Conservation (phyloP, 2,329 filamentous ascomycete genomes). For the Leptographium lundbergii region DNA sequence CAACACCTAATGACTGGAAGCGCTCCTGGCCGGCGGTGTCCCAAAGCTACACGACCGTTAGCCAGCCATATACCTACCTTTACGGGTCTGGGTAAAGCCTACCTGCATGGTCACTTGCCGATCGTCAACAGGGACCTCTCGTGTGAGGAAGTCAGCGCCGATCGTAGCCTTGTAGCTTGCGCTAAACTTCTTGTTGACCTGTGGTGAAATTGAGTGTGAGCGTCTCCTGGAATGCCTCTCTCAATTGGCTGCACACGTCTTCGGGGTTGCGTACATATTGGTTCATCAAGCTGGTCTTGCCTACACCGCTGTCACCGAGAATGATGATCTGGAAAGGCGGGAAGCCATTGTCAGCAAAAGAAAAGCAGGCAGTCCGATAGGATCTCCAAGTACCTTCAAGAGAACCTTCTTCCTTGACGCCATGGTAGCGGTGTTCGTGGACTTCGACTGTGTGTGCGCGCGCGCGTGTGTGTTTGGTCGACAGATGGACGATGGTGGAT, state of each 20-base stretch:
- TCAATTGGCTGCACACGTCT: background rate
- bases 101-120: constrained; percentile 91
- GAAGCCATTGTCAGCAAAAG: constrained; percentile 1
- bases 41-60: constrained; percentile 58
- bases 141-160: constrained; percentile 94
- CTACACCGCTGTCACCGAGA: constrained; percentile 94
- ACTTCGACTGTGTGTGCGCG: background rate
- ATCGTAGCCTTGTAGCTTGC: constrained; percentile 99
- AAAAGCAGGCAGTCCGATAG: background rate
- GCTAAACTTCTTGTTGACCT: constrained; percentile 99
- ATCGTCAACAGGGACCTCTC: constrained; percentile 95
- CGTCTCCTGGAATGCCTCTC: no score
- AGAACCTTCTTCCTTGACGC: constrained; percentile 81
- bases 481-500: background rate
- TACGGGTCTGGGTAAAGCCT: constrained; percentile 7
- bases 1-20: constrained; percentile 93
- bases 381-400: constrained; percentile 52
- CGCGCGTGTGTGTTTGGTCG: background rate
- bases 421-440: constrained; percentile 35
- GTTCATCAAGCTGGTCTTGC: constrained; percentile 99
- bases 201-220: constrained; percentile 1
- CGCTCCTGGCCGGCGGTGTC: constrained; percentile 95
- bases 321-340: constrained; percentile 72
- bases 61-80: constrained; percentile 1
- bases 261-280: constrained; percentile 73